A percentile compares a stretch with the other conserved stretches of the same genome.
These are phyloP conservation scores for Fusarium chaquense DNA, from an alignment of 2,329 filamentous ascomycete species.

Conservation along the genomic window DNA sequence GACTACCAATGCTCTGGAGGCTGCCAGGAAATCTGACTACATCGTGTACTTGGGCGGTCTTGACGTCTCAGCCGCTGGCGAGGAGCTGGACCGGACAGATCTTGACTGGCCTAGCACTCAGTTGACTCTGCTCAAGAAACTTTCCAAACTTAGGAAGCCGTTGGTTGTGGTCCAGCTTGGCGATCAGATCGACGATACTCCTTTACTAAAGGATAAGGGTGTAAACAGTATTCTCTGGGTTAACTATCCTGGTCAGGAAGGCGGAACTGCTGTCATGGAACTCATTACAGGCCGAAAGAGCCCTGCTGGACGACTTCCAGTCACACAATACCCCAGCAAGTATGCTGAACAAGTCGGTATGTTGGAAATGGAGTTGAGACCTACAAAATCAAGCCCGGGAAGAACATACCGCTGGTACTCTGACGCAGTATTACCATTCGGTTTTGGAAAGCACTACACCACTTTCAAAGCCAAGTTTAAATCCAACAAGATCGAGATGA, in stretches of 20 bases:
- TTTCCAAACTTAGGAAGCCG: slow-evolving; percentile 1
- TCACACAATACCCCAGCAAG: neutral
- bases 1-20: neutral
- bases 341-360: slow-evolving; percentile 2
- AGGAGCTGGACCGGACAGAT: neutral
- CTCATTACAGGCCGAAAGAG: neutral
- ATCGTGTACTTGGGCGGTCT: slow-evolving; percentile 14
- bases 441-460: slow-evolving; percentile 13
- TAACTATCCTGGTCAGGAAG: slow-evolving; percentile 18
- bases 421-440: neutral
- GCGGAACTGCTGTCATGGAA: slow-evolving; percentile 6
- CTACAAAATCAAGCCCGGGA: slow-evolving; percentile 1
- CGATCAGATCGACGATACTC: neutral
- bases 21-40: slow-evolving; percentile 4
- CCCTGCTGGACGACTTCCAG: neutral
- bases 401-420: slow-evolving; percentile 17
- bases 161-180: slow-evolving; percentile 3
- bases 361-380: slow-evolving; percentile 5
- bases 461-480: slow-evolving; percentile 15
- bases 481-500: neutral
- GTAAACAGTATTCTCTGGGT: slow-evolving; percentile 26
- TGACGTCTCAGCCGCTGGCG: slow-evolving; percentile 10
- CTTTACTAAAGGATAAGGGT: slow-evolving; percentile 3
- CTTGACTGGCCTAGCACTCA: slow-evolving; percentile 17
- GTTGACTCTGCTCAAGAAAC: neutral